Evolutionary conservation across 441 rosid genomes (phyloP).

Genomic region (Bruguiera hainesii): DNA sequence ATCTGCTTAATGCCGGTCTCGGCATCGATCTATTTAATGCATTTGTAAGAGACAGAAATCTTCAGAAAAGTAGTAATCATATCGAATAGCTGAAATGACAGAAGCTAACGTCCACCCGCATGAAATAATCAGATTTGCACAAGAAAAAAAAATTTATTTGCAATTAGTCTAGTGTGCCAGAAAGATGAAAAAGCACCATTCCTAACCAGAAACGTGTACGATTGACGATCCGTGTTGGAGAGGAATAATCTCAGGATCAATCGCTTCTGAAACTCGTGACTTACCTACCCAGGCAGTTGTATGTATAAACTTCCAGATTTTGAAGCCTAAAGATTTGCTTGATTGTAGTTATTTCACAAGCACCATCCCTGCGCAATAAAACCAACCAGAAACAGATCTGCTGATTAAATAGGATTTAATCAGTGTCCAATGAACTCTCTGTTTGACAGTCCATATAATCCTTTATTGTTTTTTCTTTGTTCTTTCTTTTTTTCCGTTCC

Average conservation of each 20-base stretch:
- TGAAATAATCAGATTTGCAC: too few relatives aligned
- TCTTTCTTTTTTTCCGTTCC: neutral
- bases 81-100: slow-evolving; percentile 15
- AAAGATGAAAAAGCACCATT: too few relatives aligned
- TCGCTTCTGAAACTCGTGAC: too few relatives aligned
- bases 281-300: too few relatives aligned
- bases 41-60: slow-evolving; percentile 57
- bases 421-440: slow-evolving; percentile 19
- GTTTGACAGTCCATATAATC: slow-evolving; percentile 3
- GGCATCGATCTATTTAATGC: slow-evolving; percentile 74
- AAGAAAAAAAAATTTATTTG: too few relatives aligned
- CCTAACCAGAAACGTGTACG: too few relatives aligned
- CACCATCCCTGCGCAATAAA: slow-evolving; percentile 13
- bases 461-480: too few relatives aligned
- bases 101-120: too few relatives aligned
- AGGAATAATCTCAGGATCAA: too few relatives aligned
- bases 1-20: slow-evolving; percentile 62
- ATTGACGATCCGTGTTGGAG: too few relatives aligned
- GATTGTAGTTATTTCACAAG: neutral
- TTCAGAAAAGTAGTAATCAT: slow-evolving; percentile 23
- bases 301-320: neutral
- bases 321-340: neutral
- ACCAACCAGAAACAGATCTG: slow-evolving; percentile 1
- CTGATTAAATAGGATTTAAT: slow-evolving; percentile 40
- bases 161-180: too few relatives aligned